Percentiles rank a stretch among this genome's conserved stretches.
Evolutionary conservation across 2,329 filamentous ascomycete genomes (phyloP).

Genomic region (Fusarium oligoseptatum): DNA sequence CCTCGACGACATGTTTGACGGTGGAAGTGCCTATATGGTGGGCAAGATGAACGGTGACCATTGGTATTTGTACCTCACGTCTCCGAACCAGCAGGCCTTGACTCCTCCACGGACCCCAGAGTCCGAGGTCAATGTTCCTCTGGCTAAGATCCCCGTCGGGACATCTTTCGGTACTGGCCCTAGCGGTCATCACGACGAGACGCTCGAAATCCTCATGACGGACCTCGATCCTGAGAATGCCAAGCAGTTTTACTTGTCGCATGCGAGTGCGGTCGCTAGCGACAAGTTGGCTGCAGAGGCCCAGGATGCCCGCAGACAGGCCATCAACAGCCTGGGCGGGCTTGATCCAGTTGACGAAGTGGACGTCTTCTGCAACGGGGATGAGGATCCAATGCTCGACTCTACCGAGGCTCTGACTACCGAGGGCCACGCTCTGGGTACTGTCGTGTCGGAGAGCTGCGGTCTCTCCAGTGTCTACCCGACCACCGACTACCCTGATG

Average conservation of each 20-base stretch:
- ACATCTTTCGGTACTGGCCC: conserved; percentile 56
- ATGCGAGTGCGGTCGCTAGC: conserved; percentile 91
- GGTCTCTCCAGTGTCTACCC: conserved; percentile 93
- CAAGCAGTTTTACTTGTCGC: conserved; percentile 76
- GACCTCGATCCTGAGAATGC: conserved; percentile 77
- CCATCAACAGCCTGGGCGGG: conserved; percentile 70
- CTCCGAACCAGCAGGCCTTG: conserved; percentile 80
- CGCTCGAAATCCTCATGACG: conserved; percentile 80
- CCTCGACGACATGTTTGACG: conserved; percentile 90
- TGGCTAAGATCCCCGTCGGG: conserved; percentile 69
- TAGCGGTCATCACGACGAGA: conserved; percentile 76
- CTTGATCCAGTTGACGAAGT: conserved; percentile 71
- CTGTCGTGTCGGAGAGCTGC: conserved; percentile 90
- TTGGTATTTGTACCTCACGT: conserved; percentile 98
- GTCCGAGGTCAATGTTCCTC: conserved; percentile 55
- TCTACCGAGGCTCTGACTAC: conserved; percentile 83
- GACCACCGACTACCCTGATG: conserved; percentile 87
- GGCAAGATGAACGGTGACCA: conserved; percentile 99
- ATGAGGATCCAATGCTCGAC: conserved; percentile 69
- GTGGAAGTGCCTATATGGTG: conserved; percentile 98
- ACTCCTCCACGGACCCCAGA: conserved; percentile 87
- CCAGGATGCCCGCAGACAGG: conserved; percentile 71
- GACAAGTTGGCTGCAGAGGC: conserved; percentile 79
- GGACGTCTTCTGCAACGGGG: conserved; percentile 85
- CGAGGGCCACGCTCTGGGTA: conserved; percentile 93